Conservation (phyloP, 345 rosid genomes). For the Acer saccharum region DNA sequence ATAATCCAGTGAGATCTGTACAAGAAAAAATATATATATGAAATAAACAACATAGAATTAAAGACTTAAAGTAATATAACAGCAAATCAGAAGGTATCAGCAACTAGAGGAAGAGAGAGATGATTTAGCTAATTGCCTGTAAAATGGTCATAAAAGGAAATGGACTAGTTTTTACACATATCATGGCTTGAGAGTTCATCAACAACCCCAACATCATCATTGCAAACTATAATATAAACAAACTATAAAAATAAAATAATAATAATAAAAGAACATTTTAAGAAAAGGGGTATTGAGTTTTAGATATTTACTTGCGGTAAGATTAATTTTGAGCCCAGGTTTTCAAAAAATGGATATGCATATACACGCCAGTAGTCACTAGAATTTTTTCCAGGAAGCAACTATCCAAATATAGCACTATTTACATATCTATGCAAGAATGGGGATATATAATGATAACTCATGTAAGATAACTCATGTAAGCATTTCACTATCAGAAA, state of each 20-base stretch:
- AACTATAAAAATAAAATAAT: background rate
- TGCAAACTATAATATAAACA: background rate
- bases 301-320: background rate
- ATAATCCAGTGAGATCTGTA: constrained; percentile 84
- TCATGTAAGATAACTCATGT: background rate
- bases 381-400: background rate
- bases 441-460: background rate
- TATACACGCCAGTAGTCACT: background rate
- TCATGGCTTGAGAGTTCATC: background rate
- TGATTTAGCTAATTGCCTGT: background rate
- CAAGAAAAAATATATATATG: background rate
- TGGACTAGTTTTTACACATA: background rate
- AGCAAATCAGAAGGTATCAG: background rate
- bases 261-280: background rate
- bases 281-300: background rate
- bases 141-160: background rate
- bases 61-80: background rate
- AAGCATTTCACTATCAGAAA: constrained; percentile 10
- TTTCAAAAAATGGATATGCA: background rate
- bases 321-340: background rate
- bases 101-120: background rate
- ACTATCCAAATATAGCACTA: background rate
- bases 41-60: constrained; percentile 1
- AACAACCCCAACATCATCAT: background rate
- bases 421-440: background rate